Evolutionary conservation across 2,329 filamentous ascomycete genomes (phyloP), one percentile per base, ranked within the genome.

Genomic region (Didymella keratinophila): DNA sequence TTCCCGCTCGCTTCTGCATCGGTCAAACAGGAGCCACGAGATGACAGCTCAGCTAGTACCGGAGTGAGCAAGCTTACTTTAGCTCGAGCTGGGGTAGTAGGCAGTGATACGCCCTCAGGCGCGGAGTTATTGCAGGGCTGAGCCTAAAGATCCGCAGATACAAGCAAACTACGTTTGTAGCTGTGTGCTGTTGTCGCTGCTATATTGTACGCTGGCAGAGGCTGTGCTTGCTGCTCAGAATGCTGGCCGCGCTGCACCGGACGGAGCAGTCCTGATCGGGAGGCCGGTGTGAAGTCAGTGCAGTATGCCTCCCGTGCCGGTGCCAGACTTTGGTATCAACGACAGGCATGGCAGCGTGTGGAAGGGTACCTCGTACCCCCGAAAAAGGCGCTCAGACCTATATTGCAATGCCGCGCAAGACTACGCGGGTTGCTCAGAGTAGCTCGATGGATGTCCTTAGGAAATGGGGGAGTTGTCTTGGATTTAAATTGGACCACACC

Each of bases 41-140:
- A 51, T 42, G 67, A 70, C 72, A 73, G 59, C 70, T 68, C 70
- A 71, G 58, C 59, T 68, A 68, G 64, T 52, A 66, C 66, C 44
- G 64, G 57, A 65, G 58, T 43, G 49, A 70, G 65, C 71, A 72
- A 69, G 65, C 67, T 63, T 63, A 51, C 42, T 46, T 54, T 54
- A 50, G 53, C 50, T 60, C 25, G 47, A 48, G 52, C 52, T 45
- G 55, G 50, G 27, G 39, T 60, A 43, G 23, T 60, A 32, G 42
- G 34, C 49, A 14, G 45, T 56, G 50, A 66, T 68, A 68, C 63
- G 61, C 49, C 46, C 10, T 45, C 49, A 49, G 50, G 43, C 51
- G 45, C 41, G 18, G 34, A 30, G 16, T 23, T 47, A 48, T 37
- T 23, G 59, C 58, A 62, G 66, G 61, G 63, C 62, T 70, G 58